Evolutionary conservation across 2,329 filamentous ascomycete species (phyloP).

Genomic region (Setomelanomma holmii): DNA sequence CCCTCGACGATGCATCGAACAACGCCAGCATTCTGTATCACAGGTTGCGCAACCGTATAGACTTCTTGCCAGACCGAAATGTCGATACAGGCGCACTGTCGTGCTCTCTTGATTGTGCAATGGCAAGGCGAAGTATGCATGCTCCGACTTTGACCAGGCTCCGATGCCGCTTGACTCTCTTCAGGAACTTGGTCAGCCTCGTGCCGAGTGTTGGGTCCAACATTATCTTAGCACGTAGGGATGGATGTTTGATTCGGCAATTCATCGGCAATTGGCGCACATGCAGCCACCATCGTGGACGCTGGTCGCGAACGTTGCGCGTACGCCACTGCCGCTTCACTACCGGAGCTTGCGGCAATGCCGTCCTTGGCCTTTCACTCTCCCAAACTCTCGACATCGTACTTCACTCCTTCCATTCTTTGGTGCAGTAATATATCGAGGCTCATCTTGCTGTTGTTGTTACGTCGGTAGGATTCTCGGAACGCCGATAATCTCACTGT

Average conservation of each 20-base stretch:
- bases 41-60: no score
- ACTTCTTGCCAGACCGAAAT: no score
- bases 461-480: conserved; percentile 26
- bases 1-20: no score
- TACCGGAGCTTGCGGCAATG: conserved; percentile 10
- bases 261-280: conserved; percentile 1
- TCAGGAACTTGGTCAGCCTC: neutral
- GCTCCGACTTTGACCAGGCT: neutral
- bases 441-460: neutral
- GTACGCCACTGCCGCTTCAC: conserved; percentile 18
- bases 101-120: no score
- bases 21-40: no score
- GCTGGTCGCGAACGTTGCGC: conserved; percentile 3
- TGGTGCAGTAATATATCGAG: no score
- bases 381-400: conserved; percentile 5
- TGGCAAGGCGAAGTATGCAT: neutral
- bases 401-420: conserved; percentile 4
- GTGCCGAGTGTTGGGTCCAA: neutral
- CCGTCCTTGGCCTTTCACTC: neutral
- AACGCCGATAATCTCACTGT: conserved; percentile 15
- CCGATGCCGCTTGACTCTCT: neutral
- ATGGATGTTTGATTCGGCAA: neutral
- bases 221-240: neutral
- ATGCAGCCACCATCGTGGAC: conserved; percentile 7
- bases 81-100: no score